Evolutionary conservation across 2,329 filamentous ascomycete species (phyloP).

Genomic region (Fusarium stilboides): DNA sequence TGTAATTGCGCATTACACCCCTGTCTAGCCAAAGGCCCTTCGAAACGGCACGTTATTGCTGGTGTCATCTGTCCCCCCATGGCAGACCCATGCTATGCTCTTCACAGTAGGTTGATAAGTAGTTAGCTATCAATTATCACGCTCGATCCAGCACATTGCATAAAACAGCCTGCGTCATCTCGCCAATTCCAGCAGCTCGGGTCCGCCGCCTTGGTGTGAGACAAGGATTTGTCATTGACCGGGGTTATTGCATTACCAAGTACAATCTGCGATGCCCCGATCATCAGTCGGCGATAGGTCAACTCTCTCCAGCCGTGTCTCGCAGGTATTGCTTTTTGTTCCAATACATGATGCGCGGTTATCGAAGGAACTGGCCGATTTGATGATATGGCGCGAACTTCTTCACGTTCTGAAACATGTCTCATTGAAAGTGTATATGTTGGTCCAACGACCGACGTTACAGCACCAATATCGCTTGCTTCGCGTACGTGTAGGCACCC

Average conservation of each 20-base stretch:
- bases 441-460: slow-evolving; percentile 15
- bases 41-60: background rate
- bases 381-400: background rate
- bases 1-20: background rate
- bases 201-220: slow-evolving; percentile 27
- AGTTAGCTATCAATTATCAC: slow-evolving; percentile 5
- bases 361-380: background rate
- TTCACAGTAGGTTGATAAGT: background rate
- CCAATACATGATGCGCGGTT: background rate
- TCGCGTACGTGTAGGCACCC: slow-evolving; percentile 1
- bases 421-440: background rate
- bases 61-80: slow-evolving; percentile 1
- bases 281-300: slow-evolving; percentile 19
- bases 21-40: background rate
- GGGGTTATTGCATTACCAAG: slow-evolving; percentile 1
- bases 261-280: background rate
- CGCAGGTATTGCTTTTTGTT: background rate
- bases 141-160: slow-evolving; percentile 7
- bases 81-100: slow-evolving; percentile 4
- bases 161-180: slow-evolving; percentile 29
- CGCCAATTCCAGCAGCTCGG: slow-evolving; percentile 42
- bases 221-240: slow-evolving; percentile 12
- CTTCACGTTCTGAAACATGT: slow-evolving; percentile 18
- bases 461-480: slow-evolving; percentile 20
- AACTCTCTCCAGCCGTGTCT: slow-evolving; percentile 9